phyloP scores from a whole-genome alignment of 768 basidiomycete species.

The Trametes punicea region DNA sequence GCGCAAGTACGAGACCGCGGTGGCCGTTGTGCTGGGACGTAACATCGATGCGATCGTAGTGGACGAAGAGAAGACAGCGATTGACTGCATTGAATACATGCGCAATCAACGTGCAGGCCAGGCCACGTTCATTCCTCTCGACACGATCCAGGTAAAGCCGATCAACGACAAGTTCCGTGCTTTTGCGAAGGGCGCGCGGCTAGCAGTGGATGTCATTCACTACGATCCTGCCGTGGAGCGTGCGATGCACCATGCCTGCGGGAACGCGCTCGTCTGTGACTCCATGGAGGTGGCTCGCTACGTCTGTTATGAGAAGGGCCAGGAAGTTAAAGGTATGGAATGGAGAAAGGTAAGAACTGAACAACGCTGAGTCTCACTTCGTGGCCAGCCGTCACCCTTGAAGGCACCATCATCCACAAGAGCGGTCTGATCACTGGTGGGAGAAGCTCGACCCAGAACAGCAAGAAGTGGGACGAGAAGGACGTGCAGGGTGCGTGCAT shows the following conservation, averaged over 20 bases:
- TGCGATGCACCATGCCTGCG: slow-evolving; percentile 96
- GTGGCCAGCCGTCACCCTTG: slow-evolving; percentile 82
- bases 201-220: slow-evolving; percentile 60
- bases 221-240: slow-evolving; percentile 78
- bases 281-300: slow-evolving; percentile 89
- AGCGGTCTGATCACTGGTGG: slow-evolving; percentile 98
- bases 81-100: slow-evolving; percentile 98
- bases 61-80: slow-evolving; percentile 94
- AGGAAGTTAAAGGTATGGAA: slow-evolving; percentile 89
- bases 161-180: slow-evolving; percentile 93
- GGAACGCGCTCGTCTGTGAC: slow-evolving; percentile 93
- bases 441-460: slow-evolving; percentile 66
- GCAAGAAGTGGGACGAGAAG: slow-evolving; percentile 92
- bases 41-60: slow-evolving; percentile 96
- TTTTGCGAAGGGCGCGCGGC: slow-evolving; percentile 72
- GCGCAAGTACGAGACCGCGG: slow-evolving; percentile 88
- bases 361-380: neutral
- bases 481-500: slow-evolving; percentile 70
- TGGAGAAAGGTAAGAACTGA: too few relatives aligned
- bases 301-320: slow-evolving; percentile 90
- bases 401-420: slow-evolving; percentile 96
- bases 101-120: slow-evolving; percentile 92
- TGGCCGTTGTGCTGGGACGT: slow-evolving; percentile 87
- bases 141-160: slow-evolving; percentile 92
- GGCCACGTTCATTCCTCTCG: slow-evolving; percentile 98